These are phyloP conservation scores for Inonotus hispidus DNA, from an alignment of 1,284 basidiomycete species.

Conservation along the genomic window DNA sequence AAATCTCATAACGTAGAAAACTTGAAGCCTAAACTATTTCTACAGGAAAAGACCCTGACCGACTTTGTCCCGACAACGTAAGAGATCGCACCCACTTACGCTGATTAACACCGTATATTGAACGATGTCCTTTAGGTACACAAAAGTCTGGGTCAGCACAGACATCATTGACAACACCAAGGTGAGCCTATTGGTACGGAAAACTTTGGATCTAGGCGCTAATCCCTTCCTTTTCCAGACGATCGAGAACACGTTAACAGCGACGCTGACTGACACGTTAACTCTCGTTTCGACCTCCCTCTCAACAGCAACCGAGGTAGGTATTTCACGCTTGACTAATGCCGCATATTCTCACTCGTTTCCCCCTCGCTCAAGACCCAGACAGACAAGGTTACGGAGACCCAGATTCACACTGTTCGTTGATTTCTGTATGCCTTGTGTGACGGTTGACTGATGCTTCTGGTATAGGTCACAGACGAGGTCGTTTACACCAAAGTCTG, in stretches of 20 bases:
- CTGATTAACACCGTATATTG: neutral
- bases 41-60: slow-evolving; percentile 1
- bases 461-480: slow-evolving; percentile 19
- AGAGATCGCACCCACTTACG: slow-evolving; percentile 33
- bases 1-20: neutral
- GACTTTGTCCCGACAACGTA: slow-evolving; percentile 4
- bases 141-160: slow-evolving; percentile 48
- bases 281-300: slow-evolving; percentile 27
- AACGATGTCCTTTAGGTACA: slow-evolving; percentile 47
- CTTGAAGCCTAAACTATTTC: slow-evolving; percentile 13
- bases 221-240: slow-evolving; percentile 40
- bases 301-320: slow-evolving; percentile 5
- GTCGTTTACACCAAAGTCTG: slow-evolving; percentile 40
- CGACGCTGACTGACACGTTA: slow-evolving; percentile 39
- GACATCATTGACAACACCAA: slow-evolving; percentile 55
- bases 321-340: slow-evolving; percentile 11
- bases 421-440: neutral
- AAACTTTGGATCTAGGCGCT: slow-evolving; percentile 20
- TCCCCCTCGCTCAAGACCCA: slow-evolving; percentile 14
- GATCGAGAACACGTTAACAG: slow-evolving; percentile 41
- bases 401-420: slow-evolving; percentile 26
- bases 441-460: slow-evolving; percentile 16
- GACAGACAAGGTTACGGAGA: slow-evolving; percentile 42
- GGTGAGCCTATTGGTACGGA: slow-evolving; percentile 7
- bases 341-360: neutral